Evolutionary conservation across 1,284 basidiomycete species (phyloP).

Genomic region (Malassezia globosa): DNA sequence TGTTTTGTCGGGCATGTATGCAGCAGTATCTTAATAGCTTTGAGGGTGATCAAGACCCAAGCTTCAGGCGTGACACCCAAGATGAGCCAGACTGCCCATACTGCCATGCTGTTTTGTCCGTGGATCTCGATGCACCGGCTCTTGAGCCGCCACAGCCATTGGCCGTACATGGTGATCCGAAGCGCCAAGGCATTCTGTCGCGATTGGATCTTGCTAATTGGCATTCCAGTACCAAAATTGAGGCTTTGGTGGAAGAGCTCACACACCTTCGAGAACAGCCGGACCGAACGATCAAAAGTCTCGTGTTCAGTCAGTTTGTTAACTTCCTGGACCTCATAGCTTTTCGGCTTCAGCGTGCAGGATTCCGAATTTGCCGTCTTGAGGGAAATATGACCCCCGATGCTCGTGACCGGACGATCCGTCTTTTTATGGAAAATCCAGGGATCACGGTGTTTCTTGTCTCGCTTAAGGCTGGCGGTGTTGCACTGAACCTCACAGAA

Average conservation of each 20-base stretch:
- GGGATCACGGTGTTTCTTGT: constrained; percentile 94
- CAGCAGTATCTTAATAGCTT: constrained; percentile 66
- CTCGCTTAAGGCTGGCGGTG: constrained; percentile 84
- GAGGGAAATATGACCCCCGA: constrained; percentile 96
- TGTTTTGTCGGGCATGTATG: constrained; percentile 83
- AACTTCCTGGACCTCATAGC: constrained; percentile 72
- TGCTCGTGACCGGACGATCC: constrained; percentile 84
- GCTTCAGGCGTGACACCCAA: background rate
- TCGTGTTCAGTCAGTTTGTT: constrained; percentile 91
- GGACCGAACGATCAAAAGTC: constrained; percentile 85
- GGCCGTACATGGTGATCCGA: constrained; percentile 45
- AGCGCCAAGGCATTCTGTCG: constrained; percentile 81
- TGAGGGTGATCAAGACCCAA: constrained; percentile 13
- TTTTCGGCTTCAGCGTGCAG: constrained; percentile 78
- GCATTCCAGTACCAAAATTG: constrained; percentile 92
- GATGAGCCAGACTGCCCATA: constrained; percentile 75
- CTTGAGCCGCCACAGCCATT: constrained; percentile 63
- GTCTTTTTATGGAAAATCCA: constrained; percentile 88
- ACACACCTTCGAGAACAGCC: constrained; percentile 63
- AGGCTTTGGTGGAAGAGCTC: constrained; percentile 88
- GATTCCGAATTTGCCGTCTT: constrained; percentile 74
- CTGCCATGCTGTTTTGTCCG: constrained; percentile 82
- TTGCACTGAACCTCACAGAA: constrained; percentile 54
- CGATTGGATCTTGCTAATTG: constrained; percentile 76
- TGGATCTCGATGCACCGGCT: constrained; percentile 85